A percentile compares a stretch with the other conserved stretches of the same genome.
Evolutionary conservation across 2,329 filamentous ascomycete genomes (phyloP).

Genomic region (Trichophyton verrucosum): DNA sequence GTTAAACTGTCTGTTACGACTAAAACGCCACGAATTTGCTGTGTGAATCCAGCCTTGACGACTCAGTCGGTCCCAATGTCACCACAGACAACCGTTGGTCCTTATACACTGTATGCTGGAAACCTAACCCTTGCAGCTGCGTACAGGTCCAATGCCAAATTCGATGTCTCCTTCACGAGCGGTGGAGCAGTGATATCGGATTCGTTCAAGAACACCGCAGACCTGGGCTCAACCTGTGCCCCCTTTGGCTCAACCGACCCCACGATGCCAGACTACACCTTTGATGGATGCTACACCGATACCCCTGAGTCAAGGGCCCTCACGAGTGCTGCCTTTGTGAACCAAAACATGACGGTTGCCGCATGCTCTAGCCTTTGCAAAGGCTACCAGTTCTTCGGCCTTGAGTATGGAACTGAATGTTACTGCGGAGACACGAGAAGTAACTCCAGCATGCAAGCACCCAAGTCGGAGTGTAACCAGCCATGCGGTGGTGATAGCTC

Average conservation of each 20-base stretch:
- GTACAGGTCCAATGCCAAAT: slow-evolving; percentile 4
- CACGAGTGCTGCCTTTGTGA: slow-evolving; percentile 1
- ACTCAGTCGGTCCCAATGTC: slow-evolving; percentile 7
- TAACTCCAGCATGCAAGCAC: background rate
- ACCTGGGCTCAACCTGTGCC: slow-evolving; percentile 5
- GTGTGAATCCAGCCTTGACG: slow-evolving; percentile 9
- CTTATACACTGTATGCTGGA: slow-evolving; percentile 9
- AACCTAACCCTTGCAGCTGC: slow-evolving; percentile 5
- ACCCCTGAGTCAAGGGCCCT: slow-evolving; percentile 6
- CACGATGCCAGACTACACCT: background rate
- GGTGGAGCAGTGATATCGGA: slow-evolving; percentile 2
- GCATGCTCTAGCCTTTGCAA: slow-evolving; percentile 6
- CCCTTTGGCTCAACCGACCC: slow-evolving; percentile 6
- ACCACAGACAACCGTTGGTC: slow-evolving; percentile 5
- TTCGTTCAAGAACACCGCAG: slow-evolving; percentile 8
- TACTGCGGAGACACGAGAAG: slow-evolving; percentile 8
- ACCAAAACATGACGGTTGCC: slow-evolving; percentile 7
- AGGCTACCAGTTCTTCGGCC: slow-evolving; percentile 10
- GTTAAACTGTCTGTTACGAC: slow-evolving; percentile 7
- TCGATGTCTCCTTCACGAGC: slow-evolving; percentile 6
- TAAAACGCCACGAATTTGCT: slow-evolving; percentile 9
- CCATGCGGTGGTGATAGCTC: slow-evolving; percentile 10
- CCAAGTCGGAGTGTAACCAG: slow-evolving; percentile 7
- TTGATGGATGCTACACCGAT: slow-evolving; percentile 12
- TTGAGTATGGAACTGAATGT: slow-evolving; percentile 11